phyloP scores from a whole-genome alignment of 2,329 filamentous ascomycete genomes.

The Plectosphaerella plurivora region DNA sequence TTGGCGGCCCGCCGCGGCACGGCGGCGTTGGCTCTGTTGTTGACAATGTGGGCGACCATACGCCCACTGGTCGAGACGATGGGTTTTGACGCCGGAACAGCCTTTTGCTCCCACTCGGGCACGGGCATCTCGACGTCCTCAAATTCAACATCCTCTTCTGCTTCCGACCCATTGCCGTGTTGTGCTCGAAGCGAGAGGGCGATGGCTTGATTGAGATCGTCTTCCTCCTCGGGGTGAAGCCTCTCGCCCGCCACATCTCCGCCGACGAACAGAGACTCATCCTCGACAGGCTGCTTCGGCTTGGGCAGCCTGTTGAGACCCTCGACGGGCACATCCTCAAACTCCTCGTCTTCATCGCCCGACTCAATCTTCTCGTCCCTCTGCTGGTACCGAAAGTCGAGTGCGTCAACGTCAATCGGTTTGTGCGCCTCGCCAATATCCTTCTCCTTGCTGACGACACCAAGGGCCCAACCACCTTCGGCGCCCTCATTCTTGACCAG shows the following conservation, averaged over 20 bases:
- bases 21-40: slow-evolving; percentile 64
- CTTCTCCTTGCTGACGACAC: slow-evolving; percentile 84
- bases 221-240: slow-evolving; percentile 35
- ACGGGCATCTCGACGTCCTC: slow-evolving; percentile 41
- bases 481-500: slow-evolving; percentile 92
- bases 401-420: slow-evolving; percentile 84
- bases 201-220: slow-evolving; percentile 76
- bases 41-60: slow-evolving; percentile 70
- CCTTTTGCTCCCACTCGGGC: slow-evolving; percentile 54
- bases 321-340: slow-evolving; percentile 90
- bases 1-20: slow-evolving; percentile 42
- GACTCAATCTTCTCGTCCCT: slow-evolving; percentile 53
- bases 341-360: slow-evolving; percentile 72
- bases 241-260: slow-evolving; percentile 18
- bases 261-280: slow-evolving; percentile 52
- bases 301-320: slow-evolving; percentile 82
- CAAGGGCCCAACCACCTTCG: slow-evolving; percentile 92
- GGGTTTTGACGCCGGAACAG: slow-evolving; percentile 45
- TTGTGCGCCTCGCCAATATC: slow-evolving; percentile 75
- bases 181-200: slow-evolving; percentile 75
- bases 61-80: slow-evolving; percentile 47
- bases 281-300: slow-evolving; percentile 13
- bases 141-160: slow-evolving; percentile 36
- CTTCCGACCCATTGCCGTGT: slow-evolving; percentile 32
- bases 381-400: slow-evolving; percentile 51